Conservation (phyloP, 2,329 filamentous ascomycete genomes). For the Raffaelea deltoideospora region DNA sequence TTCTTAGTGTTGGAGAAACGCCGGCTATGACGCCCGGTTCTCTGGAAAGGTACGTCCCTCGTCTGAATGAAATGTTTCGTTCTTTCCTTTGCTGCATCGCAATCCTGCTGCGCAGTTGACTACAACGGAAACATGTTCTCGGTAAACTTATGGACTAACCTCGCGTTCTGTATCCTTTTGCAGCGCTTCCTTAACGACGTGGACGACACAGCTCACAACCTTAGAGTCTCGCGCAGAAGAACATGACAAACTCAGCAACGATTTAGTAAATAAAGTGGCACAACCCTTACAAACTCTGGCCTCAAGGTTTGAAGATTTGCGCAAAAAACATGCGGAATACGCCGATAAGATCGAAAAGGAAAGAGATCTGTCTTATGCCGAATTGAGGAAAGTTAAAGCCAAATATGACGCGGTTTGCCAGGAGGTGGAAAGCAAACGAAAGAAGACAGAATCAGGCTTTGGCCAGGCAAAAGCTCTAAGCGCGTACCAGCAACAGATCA, state of each 20-base stretch:
- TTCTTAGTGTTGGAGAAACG: slow-evolving; percentile 75
- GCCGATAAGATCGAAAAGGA: slow-evolving; percentile 81
- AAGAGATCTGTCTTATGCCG: slow-evolving; percentile 66
- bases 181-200: slow-evolving; percentile 88
- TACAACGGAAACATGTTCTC: too few relatives aligned
- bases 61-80: too few relatives aligned
- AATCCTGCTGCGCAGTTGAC: too few relatives aligned
- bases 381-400: slow-evolving; percentile 77
- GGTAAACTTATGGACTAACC: too few relatives aligned
- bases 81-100: neutral
- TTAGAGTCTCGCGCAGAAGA: slow-evolving; percentile 78
- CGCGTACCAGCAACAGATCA: slow-evolving; percentile 79
- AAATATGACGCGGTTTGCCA: slow-evolving; percentile 91
- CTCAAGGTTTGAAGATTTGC: slow-evolving; percentile 71
- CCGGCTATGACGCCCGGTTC: slow-evolving; percentile 89
- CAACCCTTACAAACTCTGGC: slow-evolving; percentile 70
- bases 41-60: slow-evolving; percentile 57
- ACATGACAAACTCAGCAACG: slow-evolving; percentile 71
- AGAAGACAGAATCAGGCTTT: slow-evolving; percentile 89
- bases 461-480: slow-evolving; percentile 87
- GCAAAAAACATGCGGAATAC: slow-evolving; percentile 82
- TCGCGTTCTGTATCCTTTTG: neutral
- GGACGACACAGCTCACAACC: slow-evolving; percentile 84
- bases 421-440: slow-evolving; percentile 85
- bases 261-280: slow-evolving; percentile 66